These are phyloP conservation scores for Taiozyma sp. DNA, from an alignment of 1,139 yeast genomes.

Conservation along the genomic window DNA sequence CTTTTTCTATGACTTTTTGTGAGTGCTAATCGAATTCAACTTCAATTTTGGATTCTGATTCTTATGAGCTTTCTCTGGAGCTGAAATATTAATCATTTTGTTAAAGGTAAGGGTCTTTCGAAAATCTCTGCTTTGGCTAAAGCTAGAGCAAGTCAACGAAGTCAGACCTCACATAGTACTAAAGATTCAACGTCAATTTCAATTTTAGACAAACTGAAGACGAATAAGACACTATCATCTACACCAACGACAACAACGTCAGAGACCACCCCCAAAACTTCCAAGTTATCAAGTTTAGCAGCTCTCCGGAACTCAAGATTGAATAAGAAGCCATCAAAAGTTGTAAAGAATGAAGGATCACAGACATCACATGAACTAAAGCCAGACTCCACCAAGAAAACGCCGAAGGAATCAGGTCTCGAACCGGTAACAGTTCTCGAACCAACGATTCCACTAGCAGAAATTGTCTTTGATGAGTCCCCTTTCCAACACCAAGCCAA, in stretches of 20 bases:
- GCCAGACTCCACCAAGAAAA: neutral
- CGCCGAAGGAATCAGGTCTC: neutral
- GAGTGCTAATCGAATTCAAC: neutral
- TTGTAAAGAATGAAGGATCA: neutral
- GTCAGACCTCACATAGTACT: neutral
- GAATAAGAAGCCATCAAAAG: neutral
- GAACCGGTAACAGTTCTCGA: neutral
- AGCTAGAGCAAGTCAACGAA: slow-evolving; percentile 29
- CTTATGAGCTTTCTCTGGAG: neutral
- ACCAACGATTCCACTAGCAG: neutral
- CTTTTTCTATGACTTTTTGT: neutral
- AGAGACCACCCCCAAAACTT: neutral
- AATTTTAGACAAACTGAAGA: slow-evolving; percentile 19
- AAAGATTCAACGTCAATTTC: slow-evolving; percentile 13
- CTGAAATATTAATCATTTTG: neutral
- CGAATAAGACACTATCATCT: slow-evolving; percentile 1
- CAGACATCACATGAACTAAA: neutral
- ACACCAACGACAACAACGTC: neutral
- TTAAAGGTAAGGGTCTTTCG: slow-evolving; percentile 18
- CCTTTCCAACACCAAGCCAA: slow-evolving; percentile 7
- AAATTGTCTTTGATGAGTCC: slow-evolving; percentile 5
- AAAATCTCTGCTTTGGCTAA: slow-evolving; percentile 46
- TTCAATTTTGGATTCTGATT: neutral
- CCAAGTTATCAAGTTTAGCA: slow-evolving; percentile 10
- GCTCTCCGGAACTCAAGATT: slow-evolving; percentile 4